phyloP scores from a whole-genome alignment of 352 stramenopile species.

The Globisporangium heterothallicum region DNA sequence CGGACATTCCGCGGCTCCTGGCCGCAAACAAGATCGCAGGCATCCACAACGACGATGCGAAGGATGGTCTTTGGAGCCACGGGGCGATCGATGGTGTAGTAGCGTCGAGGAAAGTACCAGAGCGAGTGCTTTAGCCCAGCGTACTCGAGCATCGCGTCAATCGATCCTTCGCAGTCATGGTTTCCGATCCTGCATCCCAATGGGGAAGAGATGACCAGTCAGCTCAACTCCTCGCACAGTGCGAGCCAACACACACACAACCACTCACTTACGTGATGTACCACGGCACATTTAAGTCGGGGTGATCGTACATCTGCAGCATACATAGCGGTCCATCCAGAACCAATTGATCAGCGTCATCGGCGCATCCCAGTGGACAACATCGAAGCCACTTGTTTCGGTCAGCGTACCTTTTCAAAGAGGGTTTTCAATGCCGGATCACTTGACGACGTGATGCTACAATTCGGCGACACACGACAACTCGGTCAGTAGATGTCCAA shows the following conservation, averaged over 20 bases:
- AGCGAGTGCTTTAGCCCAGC: constrained; percentile 55
- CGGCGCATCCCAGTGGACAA: too few relatives aligned
- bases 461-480: background rate
- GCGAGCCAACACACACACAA: background rate
- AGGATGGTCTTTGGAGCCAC: constrained; percentile 79
- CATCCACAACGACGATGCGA: constrained; percentile 73
- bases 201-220: too few relatives aligned
- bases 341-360: background rate
- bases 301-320: constrained; percentile 66
- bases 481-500: background rate
- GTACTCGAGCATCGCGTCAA: constrained; percentile 79
- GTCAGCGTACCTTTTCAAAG: constrained; percentile 62
- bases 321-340: background rate
- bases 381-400: background rate
- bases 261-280: constrained; percentile 69
- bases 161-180: constrained; percentile 83
- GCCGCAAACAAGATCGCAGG: constrained; percentile 80
- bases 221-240: too few relatives aligned
- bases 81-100: constrained; percentile 73
- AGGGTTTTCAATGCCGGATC: constrained; percentile 58
- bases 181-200: constrained; percentile 85
- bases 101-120: constrained; percentile 77
- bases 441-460: constrained; percentile 49
- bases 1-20: constrained; percentile 70
- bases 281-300: constrained; percentile 66